Evolutionary conservation across 805 yeast genomes (phyloP), one percentile per base, ranked within the genome.

Genomic region (Yarrowia hollandica): DNA sequence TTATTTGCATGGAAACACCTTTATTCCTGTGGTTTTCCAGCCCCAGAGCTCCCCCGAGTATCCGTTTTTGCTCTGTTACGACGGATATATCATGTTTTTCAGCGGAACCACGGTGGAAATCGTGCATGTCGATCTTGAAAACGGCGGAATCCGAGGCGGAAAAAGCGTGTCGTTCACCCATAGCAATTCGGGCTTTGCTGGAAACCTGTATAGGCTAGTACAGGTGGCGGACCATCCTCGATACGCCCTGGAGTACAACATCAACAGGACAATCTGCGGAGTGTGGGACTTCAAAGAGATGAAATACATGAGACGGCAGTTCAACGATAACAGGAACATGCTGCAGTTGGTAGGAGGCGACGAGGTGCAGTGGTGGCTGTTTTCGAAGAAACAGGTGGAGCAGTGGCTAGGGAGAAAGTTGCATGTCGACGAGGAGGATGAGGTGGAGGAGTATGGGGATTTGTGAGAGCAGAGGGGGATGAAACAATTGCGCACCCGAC

Each of bases 271-370:
- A 4, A 41, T 41, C 15, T 41, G 48, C 18, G 48, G 48, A 12
- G 23, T 41, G 12, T 41, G 48, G 48, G 33, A 41, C 14, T 26
- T 41, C 33, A 26, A 41, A 6, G 11, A 41, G 11, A 41, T 41
- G 48, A 41, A 11, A 26, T 41, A 41, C 33, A 25, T 26, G 48
- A 4, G 48, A 25, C 14, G 48, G 15, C 48, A 25, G 48, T 41
- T 11, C 22, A 26, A 12, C 10, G 22, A 41, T 18, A 25, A 41
- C 12, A 11, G 48, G 10, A 41, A 26, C 11, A 16, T n/a, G 22
- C 21, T 41, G n/a, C 48, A 41, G 16, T 6, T 41, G n/a, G 48
- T 26, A 9, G 48, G 48, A 12, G 33, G 25, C 3, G 22, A 16
- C 5, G 15, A 25, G 0, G 44, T 26, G 5, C 12, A 18, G 33